A percentile compares a stretch with the other conserved stretches of the same genome.
Evolutionary conservation across 331 rosid species (phyloP).

Genomic region (Dryas integrifolia): DNA sequence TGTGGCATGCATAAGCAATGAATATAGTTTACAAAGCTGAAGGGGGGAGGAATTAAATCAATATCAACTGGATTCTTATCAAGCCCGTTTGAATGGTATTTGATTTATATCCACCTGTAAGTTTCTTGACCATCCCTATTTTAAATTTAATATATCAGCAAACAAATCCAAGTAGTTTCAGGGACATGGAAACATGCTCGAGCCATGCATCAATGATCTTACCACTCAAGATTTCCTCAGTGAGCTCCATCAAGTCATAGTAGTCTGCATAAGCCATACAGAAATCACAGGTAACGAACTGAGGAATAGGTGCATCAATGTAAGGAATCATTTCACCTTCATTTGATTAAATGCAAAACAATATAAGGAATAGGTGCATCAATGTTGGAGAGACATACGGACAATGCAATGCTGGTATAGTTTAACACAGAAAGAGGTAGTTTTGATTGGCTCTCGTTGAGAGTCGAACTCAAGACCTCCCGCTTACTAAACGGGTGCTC

Average conservation of each 20-base stretch:
- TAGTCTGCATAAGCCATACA: constrained; percentile 85
- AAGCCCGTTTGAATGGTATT: constrained; percentile 78
- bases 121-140: constrained; percentile 88
- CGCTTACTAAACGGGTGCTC: constrained; percentile 90
- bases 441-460: constrained; percentile 48
- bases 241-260: constrained; percentile 73
- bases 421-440: no score
- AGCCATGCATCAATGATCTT: constrained; percentile 13
- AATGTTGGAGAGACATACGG: no score
- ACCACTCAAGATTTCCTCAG: constrained; percentile 91
- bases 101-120: constrained; percentile 90
- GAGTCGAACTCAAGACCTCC: constrained; percentile 91
- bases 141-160: constrained; percentile 24
- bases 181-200: constrained; percentile 9
- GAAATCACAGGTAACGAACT: constrained; percentile 94
- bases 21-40: constrained; percentile 48
- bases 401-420: no score
- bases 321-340: constrained; percentile 44
- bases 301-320: constrained; percentile 90
- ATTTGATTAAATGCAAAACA: constrained; percentile 29
- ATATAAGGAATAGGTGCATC: no score
- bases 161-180: constrained; percentile 8
- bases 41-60: constrained; percentile 81
- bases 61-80: constrained; percentile 86
- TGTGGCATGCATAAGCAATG: not conserved